Percentiles rank a stretch among this genome's conserved stretches.
phyloP scores from a whole-genome alignment of 75 land plant species.

The Pinus tabuliformis region DNA sequence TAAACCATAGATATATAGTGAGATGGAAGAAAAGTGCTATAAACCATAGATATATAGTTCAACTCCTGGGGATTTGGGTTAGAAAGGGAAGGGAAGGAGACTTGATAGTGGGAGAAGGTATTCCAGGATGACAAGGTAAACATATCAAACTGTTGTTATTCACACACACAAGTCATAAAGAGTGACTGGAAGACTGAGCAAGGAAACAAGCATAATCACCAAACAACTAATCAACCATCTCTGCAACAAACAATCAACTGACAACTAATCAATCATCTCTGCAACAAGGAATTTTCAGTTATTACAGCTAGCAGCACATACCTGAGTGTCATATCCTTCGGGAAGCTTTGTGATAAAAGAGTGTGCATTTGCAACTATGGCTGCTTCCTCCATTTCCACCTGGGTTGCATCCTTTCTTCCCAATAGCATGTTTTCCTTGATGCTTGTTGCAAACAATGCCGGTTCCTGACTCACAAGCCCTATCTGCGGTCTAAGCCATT shows the following conservation, averaged over 20 bases:
- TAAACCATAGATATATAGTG: no score
- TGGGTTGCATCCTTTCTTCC: slow-evolving; percentile 66
- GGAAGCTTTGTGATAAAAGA: slow-evolving; percentile 79
- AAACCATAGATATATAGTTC: no score
- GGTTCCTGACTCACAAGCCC: slow-evolving; percentile 92
- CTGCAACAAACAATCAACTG: not conserved
- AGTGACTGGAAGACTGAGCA: no score
- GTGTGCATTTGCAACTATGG: slow-evolving; percentile 80
- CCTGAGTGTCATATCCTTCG: slow-evolving; percentile 83
- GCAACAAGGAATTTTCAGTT: not conserved
- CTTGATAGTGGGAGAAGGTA: no score
- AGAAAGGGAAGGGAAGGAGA: no score
- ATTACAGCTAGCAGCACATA: slow-evolving; percentile 1
- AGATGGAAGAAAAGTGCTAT: no score
- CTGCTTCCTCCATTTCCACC: slow-evolving; percentile 75
- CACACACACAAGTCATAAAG: no score
- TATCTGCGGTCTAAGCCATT: slow-evolving; percentile 81
- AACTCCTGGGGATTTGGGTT: no score
- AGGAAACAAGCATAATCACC: no score
- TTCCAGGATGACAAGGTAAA: no score
- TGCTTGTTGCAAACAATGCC: slow-evolving; percentile 80
- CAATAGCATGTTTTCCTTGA: slow-evolving; percentile 64
- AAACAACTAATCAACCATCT: slow-evolving; percentile 6
- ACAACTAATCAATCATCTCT: slow-evolving; percentile 9
- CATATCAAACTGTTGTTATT: no score